Percentiles rank a stretch among this genome's conserved stretches.
Conservation (phyloP, 106 monocot species). For the Dioscorea dumetorum region DNA sequence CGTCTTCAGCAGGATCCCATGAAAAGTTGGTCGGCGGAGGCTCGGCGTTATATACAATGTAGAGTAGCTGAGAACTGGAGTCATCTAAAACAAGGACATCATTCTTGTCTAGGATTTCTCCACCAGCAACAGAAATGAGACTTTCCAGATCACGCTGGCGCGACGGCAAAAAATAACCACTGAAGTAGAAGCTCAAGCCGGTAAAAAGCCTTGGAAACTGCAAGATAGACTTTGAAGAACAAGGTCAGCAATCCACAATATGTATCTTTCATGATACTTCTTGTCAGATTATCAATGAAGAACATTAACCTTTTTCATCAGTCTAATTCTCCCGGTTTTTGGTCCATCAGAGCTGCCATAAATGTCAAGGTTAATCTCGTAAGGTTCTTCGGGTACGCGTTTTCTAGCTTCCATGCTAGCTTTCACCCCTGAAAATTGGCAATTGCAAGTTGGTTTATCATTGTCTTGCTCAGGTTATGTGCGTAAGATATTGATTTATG, state of each 20-base stretch:
- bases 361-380: constrained; percentile 73
- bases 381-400: constrained; percentile 65
- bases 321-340: constrained; percentile 59
- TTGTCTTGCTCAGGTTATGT: no score
- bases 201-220: constrained; percentile 48
- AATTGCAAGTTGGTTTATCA: no score
- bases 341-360: constrained; percentile 83
- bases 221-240: neutral
- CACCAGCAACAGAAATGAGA: constrained; percentile 40
- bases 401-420: constrained; percentile 59
- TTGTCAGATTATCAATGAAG: no score
- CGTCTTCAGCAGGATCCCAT: constrained; percentile 2
- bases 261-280: no score
- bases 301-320: constrained; percentile 43
- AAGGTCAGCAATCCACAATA: no score
- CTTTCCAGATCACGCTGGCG: constrained; percentile 42
- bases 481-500: neutral
- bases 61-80: neutral
- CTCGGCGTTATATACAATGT: constrained; percentile 40
- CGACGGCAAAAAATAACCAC: constrained; percentile 34
- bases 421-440: constrained; percentile 51
- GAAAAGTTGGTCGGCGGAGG: constrained; percentile 21
- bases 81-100: neutral
- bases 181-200: constrained; percentile 37
- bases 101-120: constrained; percentile 20